Percentiles rank a stretch among this genome's conserved stretches.
Evolutionary conservation across 2,329 filamentous ascomycete species (phyloP).

Genomic region (Aspergillus sp.): DNA sequence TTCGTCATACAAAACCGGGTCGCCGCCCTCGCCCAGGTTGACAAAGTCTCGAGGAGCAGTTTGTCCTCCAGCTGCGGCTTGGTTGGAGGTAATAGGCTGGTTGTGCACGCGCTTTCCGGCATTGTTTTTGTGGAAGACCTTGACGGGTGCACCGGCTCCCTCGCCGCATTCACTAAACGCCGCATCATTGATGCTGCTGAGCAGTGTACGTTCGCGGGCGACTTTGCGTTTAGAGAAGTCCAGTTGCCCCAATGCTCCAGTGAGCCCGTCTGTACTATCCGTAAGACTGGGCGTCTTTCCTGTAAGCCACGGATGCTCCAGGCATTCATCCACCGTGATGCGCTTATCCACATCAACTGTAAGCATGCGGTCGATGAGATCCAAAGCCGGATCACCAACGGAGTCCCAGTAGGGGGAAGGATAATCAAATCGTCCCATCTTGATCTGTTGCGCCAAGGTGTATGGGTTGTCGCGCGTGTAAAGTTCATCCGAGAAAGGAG

Average conservation of each 20-base stretch:
- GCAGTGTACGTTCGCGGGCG: constrained; percentile 77
- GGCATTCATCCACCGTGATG: constrained; percentile 85
- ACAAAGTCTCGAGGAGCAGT: constrained; percentile 75
- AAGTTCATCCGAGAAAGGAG: constrained; percentile 94
- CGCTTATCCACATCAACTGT: constrained; percentile 80
- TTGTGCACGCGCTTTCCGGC: constrained; percentile 47
- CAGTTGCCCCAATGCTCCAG: constrained; percentile 77
- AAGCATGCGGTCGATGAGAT: constrained; percentile 93
- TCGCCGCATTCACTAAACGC: constrained; percentile 59
- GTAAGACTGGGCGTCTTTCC: constrained; percentile 59
- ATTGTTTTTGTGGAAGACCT: constrained; percentile 73
- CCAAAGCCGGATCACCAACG: constrained; percentile 80
- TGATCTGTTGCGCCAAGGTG: constrained; percentile 84
- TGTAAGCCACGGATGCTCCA: constrained; percentile 87
- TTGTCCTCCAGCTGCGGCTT: constrained; percentile 48
- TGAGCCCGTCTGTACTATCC: constrained; percentile 90
- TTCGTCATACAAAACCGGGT: constrained; percentile 72
- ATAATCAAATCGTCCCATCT: constrained; percentile 84
- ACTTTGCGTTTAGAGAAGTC: constrained; percentile 82
- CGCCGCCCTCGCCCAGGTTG: constrained; percentile 80
- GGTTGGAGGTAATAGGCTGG: constrained; percentile 25
- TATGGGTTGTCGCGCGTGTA: constrained; percentile 79
- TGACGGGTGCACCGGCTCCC: constrained; percentile 60
- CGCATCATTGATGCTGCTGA: constrained; percentile 79
- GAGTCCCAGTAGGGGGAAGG: constrained; percentile 95